phyloP scores from a whole-genome alignment of 108 stramenopile genomes.

The Skeletonema tropicum region DNA sequence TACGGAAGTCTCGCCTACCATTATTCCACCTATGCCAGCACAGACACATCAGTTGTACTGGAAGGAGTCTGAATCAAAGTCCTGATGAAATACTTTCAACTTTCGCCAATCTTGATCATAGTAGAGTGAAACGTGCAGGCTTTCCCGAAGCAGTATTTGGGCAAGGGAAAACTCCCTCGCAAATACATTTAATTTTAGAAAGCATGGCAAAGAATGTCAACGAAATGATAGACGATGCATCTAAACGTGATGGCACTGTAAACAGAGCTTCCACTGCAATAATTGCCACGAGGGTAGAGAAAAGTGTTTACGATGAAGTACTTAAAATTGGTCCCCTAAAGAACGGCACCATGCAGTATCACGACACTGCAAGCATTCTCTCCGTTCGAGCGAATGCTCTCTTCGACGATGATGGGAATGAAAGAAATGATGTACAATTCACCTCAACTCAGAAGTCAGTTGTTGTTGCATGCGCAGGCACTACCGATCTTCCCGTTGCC shows the following conservation, averaged over 20 bases:
- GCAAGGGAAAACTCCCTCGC: slow-evolving; percentile 76
- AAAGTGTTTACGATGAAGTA: slow-evolving; percentile 30
- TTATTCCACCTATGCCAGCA: not conserved
- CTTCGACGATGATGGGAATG: slow-evolving; percentile 9
- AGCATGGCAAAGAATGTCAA: slow-evolving; percentile 84
- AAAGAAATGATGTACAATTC: not conserved
- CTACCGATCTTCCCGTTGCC: slow-evolving; percentile 88
- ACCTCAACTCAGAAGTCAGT: slow-evolving; percentile 36
- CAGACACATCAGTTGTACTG: not conserved
- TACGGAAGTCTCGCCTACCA: not conserved
- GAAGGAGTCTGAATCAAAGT: not conserved
- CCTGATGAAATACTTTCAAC: slow-evolving; percentile 61
- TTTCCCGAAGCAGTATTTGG: slow-evolving; percentile 91
- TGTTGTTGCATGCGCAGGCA: slow-evolving; percentile 89
- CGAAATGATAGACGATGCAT: slow-evolving; percentile 30
- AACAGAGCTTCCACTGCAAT: slow-evolving; percentile 50
- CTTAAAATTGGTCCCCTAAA: slow-evolving; percentile 47
- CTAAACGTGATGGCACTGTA: slow-evolving; percentile 12
- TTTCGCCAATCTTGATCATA: slow-evolving; percentile 87
- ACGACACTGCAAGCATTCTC: slow-evolving; percentile 68
- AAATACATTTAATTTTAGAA: slow-evolving; percentile 80
- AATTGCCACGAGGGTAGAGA: slow-evolving; percentile 69
- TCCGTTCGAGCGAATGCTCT: slow-evolving; percentile 66
- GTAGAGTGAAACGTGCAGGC: slow-evolving; percentile 67
- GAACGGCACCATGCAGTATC: slow-evolving; percentile 69